Base-by-base conservation (phyloP, 2,329 filamentous ascomycete species). In the Talaromyces sp. region DNA sequence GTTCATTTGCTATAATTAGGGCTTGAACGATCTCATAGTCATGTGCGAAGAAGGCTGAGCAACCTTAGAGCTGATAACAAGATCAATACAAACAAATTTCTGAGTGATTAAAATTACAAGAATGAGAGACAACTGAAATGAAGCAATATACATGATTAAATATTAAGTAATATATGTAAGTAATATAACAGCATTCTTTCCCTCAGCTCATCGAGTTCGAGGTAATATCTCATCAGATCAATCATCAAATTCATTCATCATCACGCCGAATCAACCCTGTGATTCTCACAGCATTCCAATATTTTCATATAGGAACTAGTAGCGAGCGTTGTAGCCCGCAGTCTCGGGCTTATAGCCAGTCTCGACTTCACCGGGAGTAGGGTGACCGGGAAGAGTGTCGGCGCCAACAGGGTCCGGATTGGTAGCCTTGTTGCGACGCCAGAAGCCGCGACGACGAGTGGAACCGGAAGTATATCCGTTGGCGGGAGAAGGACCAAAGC, bases 381-480 rank as follows among this genome's bases (percentile, higher is more conserved):
- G 71, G 65, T 81, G 78, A 3, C 67, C 67, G 3, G 79, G 79
- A 6, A 81, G 72, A 16, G 72, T 67, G 62, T 81, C 69, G 6
- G 9, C 64, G 6, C 16, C 64, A n/a, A 33, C 2, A 10, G 27
- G 33, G 31, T 70, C 70, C 27, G 75, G 82, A 13, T 76, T 81
- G 67, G 69, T 76, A 67, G 80, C 76, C 54, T 54, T 58, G 69
- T 77, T 78, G 43, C 80, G 78, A 62, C 70, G 70, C 70, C 73
- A 74, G 70, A 72, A 83, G 72, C 73, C 81, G 71, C 71, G 66
- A 47, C 68, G 71, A 57, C 68, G 71, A 27, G 60, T 60, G 41
- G 79, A 83, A 61, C 87, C 87, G 47, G 81, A 82, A 35, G 89
- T 91, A 80, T 92, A 92, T 77, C 86, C 82, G 80, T 90, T 90